Evolutionary conservation across 179 eudicot genomes (phyloP).

Genomic region (Patellifolia procumbens): DNA sequence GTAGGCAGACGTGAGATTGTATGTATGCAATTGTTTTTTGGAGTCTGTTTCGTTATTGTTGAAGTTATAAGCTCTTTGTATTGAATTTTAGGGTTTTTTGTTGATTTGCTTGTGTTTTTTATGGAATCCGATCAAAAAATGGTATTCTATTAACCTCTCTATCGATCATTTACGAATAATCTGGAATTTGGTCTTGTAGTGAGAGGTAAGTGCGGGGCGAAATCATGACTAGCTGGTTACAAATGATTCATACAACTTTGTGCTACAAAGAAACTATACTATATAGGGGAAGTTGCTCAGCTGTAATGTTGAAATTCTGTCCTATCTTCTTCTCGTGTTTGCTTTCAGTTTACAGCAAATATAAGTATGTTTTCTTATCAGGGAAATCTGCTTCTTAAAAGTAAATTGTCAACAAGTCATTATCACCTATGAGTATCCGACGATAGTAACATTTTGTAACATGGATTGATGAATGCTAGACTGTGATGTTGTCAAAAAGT

Average conservation of each 20-base stretch:
- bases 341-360: background rate
- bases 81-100: conserved; percentile 1
- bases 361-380: background rate
- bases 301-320: background rate
- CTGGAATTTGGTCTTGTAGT: background rate
- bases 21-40: background rate
- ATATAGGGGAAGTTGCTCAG: background rate
- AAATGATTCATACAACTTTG: background rate
- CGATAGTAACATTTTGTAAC: background rate
- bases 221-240: background rate
- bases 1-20: background rate
- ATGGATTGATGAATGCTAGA: background rate
- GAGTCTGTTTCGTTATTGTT: background rate
- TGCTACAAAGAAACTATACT: background rate
- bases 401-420: background rate
- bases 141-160: background rate
- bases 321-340: background rate
- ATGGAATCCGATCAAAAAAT: too few species aligned
- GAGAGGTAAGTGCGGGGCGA: background rate
- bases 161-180: background rate
- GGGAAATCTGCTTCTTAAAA: background rate
- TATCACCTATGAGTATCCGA: background rate
- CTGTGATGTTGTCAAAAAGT: background rate
- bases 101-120: background rate
- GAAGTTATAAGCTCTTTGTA: conserved; percentile 10